phyloP scores from a whole-genome alignment of 495 filamentous ascomycete genomes.

The Bacidia rubella region DNA sequence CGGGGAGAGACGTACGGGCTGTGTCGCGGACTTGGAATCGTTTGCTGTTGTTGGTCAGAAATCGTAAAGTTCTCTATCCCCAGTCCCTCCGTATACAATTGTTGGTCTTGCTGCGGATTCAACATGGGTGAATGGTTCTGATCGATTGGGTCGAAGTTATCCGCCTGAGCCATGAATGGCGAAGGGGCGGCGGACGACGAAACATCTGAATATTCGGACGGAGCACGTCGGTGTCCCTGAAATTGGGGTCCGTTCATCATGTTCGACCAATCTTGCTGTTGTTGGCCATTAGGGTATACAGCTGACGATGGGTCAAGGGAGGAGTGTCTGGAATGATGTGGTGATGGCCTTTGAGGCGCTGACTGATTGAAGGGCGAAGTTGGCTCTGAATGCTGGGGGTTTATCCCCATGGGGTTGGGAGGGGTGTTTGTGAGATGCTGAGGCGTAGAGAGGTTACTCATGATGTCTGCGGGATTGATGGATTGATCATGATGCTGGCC shows the following conservation, averaged over 20 bases:
- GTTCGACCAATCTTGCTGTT: slow-evolving; percentile 49
- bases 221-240: slow-evolving; percentile 62
- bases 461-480: slow-evolving; percentile 41
- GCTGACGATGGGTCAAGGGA: slow-evolving; percentile 71
- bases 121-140: slow-evolving; percentile 71
- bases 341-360: slow-evolving; percentile 33
- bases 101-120: slow-evolving; percentile 52
- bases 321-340: slow-evolving; percentile 59
- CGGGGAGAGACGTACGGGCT: slow-evolving; percentile 80
- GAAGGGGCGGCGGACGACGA: slow-evolving; percentile 71
- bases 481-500: slow-evolving; percentile 24
- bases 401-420: slow-evolving; percentile 18
- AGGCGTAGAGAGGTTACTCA: slow-evolving; percentile 58
- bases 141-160: slow-evolving; percentile 62
- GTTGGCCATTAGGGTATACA: slow-evolving; percentile 45
- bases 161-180: slow-evolving; percentile 64
- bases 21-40: slow-evolving; percentile 54
- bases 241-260: slow-evolving; percentile 49
- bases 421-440: slow-evolving; percentile 48
- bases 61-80: slow-evolving; percentile 71
- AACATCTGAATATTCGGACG: slow-evolving; percentile 84
- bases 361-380: slow-evolving; percentile 35
- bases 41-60: slow-evolving; percentile 51
- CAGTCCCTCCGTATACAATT: slow-evolving; percentile 62
- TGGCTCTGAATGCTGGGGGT: slow-evolving; percentile 27